phyloP scores from a whole-genome alignment of 805 yeast genomes.

The Suhomyces vadensis region DNA sequence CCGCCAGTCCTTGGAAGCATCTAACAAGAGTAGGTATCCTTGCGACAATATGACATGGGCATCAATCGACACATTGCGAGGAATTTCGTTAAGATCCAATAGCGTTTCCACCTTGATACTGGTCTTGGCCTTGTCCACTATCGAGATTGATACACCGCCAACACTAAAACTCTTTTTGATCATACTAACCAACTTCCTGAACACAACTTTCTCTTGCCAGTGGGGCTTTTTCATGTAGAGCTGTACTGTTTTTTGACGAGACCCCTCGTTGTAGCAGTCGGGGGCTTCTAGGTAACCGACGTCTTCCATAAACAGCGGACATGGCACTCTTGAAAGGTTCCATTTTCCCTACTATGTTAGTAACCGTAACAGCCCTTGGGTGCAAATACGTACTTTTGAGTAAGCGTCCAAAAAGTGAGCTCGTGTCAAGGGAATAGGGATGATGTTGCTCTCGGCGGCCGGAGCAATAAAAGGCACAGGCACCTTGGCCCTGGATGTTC shows the following conservation, averaged over 20 bases:
- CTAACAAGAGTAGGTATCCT: conserved; percentile 53
- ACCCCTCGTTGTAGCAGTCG: conserved; percentile 50
- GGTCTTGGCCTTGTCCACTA: conserved; percentile 52
- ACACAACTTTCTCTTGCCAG: conserved; percentile 45
- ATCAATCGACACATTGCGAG: conserved; percentile 61
- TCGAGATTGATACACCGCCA: conserved; percentile 57
- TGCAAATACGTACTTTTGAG: conserved; percentile 32
- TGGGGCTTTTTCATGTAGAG: conserved; percentile 40
- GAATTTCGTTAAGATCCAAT: conserved; percentile 50
- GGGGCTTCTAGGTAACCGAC: conserved; percentile 61
- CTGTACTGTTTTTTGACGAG: conserved; percentile 47
- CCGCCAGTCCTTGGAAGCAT: conserved; percentile 74
- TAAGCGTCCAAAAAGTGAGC: conserved; percentile 59
- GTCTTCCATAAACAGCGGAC: conserved; percentile 53
- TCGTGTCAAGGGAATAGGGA: conserved; percentile 36
- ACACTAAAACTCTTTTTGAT: conserved; percentile 46
- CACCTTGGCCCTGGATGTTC: not conserved
- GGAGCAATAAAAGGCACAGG: conserved; percentile 20
- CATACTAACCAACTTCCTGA: conserved; percentile 39
- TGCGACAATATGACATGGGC: conserved; percentile 65
- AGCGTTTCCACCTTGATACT: conserved; percentile 50
- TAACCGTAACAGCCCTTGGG: not conserved
- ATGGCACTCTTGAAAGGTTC: conserved; percentile 53
- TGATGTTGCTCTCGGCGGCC: conserved; percentile 17
- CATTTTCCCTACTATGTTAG: conserved; percentile 44